Conservation (phyloP, 2,329 filamentous ascomycete genomes). For the Trichoderma semiorbis region DNA sequence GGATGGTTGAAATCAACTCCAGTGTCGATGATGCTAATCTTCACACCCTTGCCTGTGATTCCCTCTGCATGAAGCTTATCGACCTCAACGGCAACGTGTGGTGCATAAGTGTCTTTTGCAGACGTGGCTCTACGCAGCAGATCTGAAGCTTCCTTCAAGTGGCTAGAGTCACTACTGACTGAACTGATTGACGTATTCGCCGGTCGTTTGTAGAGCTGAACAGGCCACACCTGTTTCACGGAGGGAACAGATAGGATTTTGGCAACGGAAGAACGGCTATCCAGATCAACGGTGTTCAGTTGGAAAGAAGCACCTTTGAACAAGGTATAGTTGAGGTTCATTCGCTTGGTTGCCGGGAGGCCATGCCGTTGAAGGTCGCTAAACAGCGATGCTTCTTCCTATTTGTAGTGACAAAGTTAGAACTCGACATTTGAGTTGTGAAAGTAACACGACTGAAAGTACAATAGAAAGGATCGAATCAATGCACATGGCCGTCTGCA, state of each 20-base stretch:
- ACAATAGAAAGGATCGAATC: too few relatives aligned
- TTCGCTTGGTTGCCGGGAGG: constrained; percentile 31
- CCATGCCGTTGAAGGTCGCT: not conserved
- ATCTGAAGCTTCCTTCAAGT: not conserved
- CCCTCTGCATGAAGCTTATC: constrained; percentile 49
- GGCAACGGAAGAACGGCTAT: constrained; percentile 40
- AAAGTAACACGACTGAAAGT: fast-evolving
- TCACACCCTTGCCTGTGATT: constrained; percentile 49
- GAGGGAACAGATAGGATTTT: constrained; percentile 40
- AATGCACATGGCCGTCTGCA: constrained; percentile 38
- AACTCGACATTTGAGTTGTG: not conserved
- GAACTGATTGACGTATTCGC: constrained; percentile 35
- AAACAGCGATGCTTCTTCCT: not conserved
- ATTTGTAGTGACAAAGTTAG: not conserved
- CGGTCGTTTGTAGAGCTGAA: constrained; percentile 24
- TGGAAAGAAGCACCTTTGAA: constrained; percentile 54
- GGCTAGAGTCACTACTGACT: constrained; percentile 35
- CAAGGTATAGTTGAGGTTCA: constrained; percentile 48
- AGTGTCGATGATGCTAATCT: constrained; percentile 51
- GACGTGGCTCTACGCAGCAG: not conserved
- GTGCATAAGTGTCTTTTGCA: constrained; percentile 18
- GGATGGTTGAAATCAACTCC: constrained; percentile 47
- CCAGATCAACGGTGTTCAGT: constrained; percentile 42
- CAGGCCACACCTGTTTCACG: constrained; percentile 50
- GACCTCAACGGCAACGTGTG: constrained; percentile 55